Conservation (phyloP, 2,329 filamentous ascomycete genomes). For the Geosmithia morbida region DNA sequence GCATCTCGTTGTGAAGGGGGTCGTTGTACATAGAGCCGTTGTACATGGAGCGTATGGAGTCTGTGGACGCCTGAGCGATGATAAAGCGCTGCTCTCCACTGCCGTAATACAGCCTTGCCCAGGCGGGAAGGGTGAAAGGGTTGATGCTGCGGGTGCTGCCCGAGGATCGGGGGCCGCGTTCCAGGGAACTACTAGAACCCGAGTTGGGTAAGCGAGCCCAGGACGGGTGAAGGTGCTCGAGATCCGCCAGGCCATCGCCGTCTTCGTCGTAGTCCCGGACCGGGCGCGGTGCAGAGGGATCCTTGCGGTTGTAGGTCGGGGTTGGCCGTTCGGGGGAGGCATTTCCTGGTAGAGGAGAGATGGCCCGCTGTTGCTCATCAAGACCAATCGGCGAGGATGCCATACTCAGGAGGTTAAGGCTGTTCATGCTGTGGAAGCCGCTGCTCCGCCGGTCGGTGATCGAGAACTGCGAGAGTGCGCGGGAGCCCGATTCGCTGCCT, state of each 20-base stretch:
- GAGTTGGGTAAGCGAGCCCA: constrained; percentile 36
- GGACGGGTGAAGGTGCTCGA: constrained; percentile 39
- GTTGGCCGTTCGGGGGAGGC: constrained; percentile 35
- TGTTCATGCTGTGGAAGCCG: constrained; percentile 33
- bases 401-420: constrained; percentile 41
- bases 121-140: constrained; percentile 30
- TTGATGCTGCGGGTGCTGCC: constrained; percentile 34
- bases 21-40: constrained; percentile 16
- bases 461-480: constrained; percentile 29
- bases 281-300: constrained; percentile 21
- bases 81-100: constrained; percentile 45
- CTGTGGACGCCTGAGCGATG: constrained; percentile 25
- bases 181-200: constrained; percentile 31
- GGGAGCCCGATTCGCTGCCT: constrained; percentile 32
- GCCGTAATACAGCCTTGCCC: constrained; percentile 56
- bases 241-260: constrained; percentile 47
- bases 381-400: constrained; percentile 34
- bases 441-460: constrained; percentile 31
- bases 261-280: constrained; percentile 48
- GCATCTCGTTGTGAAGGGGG: constrained; percentile 28
- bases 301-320: constrained; percentile 26
- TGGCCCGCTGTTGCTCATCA: constrained; percentile 18
- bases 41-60: constrained; percentile 29
- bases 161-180: constrained; percentile 37
- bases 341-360: constrained; percentile 22